Base-by-base conservation (phyloP, 2,329 filamentous ascomycete genomes). In the Cytospora leucostoma region DNA sequence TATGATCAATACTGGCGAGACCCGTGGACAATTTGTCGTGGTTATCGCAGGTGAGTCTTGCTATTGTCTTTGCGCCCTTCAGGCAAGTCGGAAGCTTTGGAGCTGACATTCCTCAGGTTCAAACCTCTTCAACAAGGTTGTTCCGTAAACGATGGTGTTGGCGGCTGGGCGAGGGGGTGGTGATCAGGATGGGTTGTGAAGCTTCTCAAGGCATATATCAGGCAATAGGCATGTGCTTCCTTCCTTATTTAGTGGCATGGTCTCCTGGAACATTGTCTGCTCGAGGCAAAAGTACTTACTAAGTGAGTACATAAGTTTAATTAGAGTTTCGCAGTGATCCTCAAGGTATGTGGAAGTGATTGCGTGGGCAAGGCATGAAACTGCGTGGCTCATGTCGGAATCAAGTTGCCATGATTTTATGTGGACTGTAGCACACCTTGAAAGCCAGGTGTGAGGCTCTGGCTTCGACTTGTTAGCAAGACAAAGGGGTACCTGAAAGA, bases 11-110 rank as follows among this genome's bases (percentile, higher is more conserved):
- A n/a, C 21, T 12, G 58, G 62, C 37, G 58, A 64, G 33, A 49
- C 21, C 17, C 60, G 54, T 37, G 47, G 21, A 15, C 49, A 55
- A 3, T 62, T 59, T 38, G 15, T 55, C 38, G 50, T 58, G 7
- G 54, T 58, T 33, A 49, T 61, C 19, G 49, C 62, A 7, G 62
- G 58, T 55, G 10, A 58, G 62, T 61, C 27, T 10, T 15, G 1
- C n/a, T 17, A 10, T 11, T 21, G 13, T n/a, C n/a, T 21, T 12
- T n/a, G 27, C 27, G 27, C 27, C 27, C 27, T 27, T 12, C n/a
- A 7, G 21, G 40, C n/a, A 47, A 19, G n/a, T 47, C n/a, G 7
- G 27, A 21, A 12, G n/a, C 4, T 4, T 21, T 19, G 21, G n/a
- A 21, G 44, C 44, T 47, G 21, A 47, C n/a, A n/a, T 19, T 11